Base-by-base conservation (phyloP, 1,284 basidiomycete genomes). In the Marasmius oreades region DNA sequence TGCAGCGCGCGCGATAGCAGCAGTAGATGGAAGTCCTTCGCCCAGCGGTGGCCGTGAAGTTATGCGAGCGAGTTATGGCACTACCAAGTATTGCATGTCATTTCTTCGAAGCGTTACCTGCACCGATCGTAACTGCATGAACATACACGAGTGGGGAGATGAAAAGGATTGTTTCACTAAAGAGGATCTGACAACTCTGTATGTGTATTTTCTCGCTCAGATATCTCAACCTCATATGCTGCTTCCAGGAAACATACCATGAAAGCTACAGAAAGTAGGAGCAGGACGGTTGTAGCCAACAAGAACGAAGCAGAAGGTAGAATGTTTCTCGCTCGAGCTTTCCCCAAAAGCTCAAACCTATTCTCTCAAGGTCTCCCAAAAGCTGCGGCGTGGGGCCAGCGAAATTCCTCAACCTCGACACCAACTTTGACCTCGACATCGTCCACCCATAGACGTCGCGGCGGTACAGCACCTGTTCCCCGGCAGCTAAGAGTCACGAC, bases 51-150 rank as follows among this genome's bases (percentile, higher is more conserved):
- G 88, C 63, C 74, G 86, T 63, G 81, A 94, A 61, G 78, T 92
- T 42, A 88, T 99, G 80, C 84, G 93, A 59, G 96, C 95, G 11
- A 96, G 93, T 68, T 90, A 95, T 71, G 97, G 97, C 22, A 98
- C 95, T 22, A 97, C 96, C 34, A 95, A 98, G 71, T 99, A 99
- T 70, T 99, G 97, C 74, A 95, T 98, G 80, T 81, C 89, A 10
- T 99, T 98, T 70, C 79, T 99, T 62, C 91, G 95, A 51, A 89
- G 93, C 22, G 80, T 85, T 47, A 84, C 84, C 59, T 99, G 97
- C 74, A 83, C 88, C 54, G 93, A 94, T 68, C 87, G 91, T 64
- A 86, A 84, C 59, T 99, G 96, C 73, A 91, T 95, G 82, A 93
- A 93, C 69, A 74, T 97, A 54, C 97, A 99, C 70, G 97, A 99